Percentiles rank a stretch among this genome's conserved stretches.
Conservation (phyloP, 768 basidiomycete species). For the Stropharia rugosoannulata region DNA sequence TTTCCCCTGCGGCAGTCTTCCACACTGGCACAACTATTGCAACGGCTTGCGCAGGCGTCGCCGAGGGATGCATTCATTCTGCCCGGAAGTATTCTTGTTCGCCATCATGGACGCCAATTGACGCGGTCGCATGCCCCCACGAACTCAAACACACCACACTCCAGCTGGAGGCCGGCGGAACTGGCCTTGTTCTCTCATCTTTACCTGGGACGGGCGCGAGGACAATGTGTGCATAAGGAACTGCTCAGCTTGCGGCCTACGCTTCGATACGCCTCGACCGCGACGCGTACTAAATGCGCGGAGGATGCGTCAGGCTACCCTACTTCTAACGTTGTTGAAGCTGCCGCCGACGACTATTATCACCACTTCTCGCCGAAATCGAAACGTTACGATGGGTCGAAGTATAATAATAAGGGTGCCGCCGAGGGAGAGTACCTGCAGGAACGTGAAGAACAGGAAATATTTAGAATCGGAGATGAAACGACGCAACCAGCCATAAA, state of each 20-base stretch:
- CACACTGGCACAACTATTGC: constrained; percentile 18
- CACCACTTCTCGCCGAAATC: not conserved
- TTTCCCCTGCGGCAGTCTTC: constrained; percentile 9
- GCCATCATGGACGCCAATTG: not conserved
- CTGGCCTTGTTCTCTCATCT: not conserved
- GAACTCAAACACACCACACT: not conserved
- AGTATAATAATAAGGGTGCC: constrained; percentile 14
- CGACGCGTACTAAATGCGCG: constrained; percentile 3
- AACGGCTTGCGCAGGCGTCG: constrained; percentile 1
- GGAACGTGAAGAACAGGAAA: constrained; percentile 16
- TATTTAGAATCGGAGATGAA: not conserved
- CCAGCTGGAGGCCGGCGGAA: not conserved
- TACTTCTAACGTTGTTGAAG: not conserved
- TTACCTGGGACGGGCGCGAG: not conserved
- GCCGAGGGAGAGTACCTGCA: constrained; percentile 42
- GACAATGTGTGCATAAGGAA: not conserved
- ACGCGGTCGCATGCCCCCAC: not conserved
- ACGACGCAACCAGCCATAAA: not conserved
- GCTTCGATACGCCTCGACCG: not conserved
- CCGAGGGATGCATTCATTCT: constrained; percentile 8
- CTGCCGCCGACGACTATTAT: not conserved
- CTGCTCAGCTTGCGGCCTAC: not conserved
- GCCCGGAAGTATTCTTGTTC: constrained; percentile 6
- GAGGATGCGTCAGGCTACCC: not conserved
- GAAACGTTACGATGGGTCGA: not conserved